Evolutionary conservation across 2,329 filamentous ascomycete species (phyloP), one percentile per base, ranked within the genome.

Genomic region (Exophiala bonariae): DNA sequence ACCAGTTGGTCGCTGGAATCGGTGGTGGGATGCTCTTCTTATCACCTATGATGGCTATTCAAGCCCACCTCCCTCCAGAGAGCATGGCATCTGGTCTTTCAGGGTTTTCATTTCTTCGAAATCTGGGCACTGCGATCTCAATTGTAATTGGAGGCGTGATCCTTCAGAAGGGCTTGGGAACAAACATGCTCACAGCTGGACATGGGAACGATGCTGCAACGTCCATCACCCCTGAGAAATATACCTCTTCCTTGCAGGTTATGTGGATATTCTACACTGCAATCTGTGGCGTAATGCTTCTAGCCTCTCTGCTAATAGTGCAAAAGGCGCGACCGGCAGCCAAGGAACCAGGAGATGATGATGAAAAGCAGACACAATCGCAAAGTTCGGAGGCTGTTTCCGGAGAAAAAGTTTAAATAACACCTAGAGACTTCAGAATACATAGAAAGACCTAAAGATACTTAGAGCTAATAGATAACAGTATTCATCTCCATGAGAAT

Each of bases 41-140:
- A 48, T 64, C 77, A 0, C 79, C 79, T 0, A 64, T 81, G 11
- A 73, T 83, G 22, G 78, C 78, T 0, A 61, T 82, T 0, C 80
- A 83, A 55, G 71, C 68, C 11, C 68, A 68, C 11, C 73, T 79
- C 9, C 9, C 28, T 2, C 73, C 74, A 45, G 63, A 65, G 2
- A 73, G 81, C 22, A 66, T 63, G 0, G 81, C 81, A 1, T 75
- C 79, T 2, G 82, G 80, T 11, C 84, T 81, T 0, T 75, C 79
- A 0, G 81, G 80, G 3, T 82, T 82, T 59, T 69, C 71, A 8
- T 85, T 85, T 59, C 61, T 80, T 28, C 77, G 82, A 14, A 78
- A 81, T 56, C 66, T 84, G 20, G 73, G 76, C 4, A 78, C 77
- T 0, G 70, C 78, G 34, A 72, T 82, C 14, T 78, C 78, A 6